Evolutionary conservation across 495 filamentous ascomycete species (phyloP), one percentile per base, ranked within the genome.

Genomic region (Gamarada debralockiae): DNA sequence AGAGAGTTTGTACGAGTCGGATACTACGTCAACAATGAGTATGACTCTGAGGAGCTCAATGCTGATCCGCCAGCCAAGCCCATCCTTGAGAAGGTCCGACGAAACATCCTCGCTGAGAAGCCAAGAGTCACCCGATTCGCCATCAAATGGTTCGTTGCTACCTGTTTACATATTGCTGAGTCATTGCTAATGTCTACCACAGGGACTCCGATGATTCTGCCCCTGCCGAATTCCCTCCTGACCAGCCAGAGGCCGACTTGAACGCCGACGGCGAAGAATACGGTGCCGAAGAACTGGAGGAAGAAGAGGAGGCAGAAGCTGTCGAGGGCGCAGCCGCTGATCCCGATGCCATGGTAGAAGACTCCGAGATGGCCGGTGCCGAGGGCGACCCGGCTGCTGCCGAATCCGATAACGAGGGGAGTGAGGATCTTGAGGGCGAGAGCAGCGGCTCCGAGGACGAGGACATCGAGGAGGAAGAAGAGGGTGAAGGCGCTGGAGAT

Each of bases 21-120:
- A 36, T 98, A 98, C 78, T 98, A 98, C 60, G 92, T 97, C 53
- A 98, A 96, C 74, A 97, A 97, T 60, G 95, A 97, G 67, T 98
- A 98, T 67, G 88, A 92, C 58, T 86, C 85, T 21, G 90, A 96
- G 59, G 90, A 95, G 70, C 77, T 98, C 41, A 81, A 78, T 53
- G 81, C 83, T 21, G 89, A 96, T 50, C 95, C 93, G 12, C 93
- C 95, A 2, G 79, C 89, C 40, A 95, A 95, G 75, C 89, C 90
- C 25, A 79, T 92, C 60, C 85, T 96, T 50, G 95, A 97, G 64
- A 87, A 89, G 61, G 89, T 98, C 51, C 79, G 86, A 53, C 81
- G 93, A 49, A 96, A 92, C 60, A 86, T 98, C 23, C 80, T 98
- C 24, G 92, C 93, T 1, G 92, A 97, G 73, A 98, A 98, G 81